Conservation (phyloP, 2,329 filamentous ascomycete genomes). For the Beauveria sp. region DNA sequence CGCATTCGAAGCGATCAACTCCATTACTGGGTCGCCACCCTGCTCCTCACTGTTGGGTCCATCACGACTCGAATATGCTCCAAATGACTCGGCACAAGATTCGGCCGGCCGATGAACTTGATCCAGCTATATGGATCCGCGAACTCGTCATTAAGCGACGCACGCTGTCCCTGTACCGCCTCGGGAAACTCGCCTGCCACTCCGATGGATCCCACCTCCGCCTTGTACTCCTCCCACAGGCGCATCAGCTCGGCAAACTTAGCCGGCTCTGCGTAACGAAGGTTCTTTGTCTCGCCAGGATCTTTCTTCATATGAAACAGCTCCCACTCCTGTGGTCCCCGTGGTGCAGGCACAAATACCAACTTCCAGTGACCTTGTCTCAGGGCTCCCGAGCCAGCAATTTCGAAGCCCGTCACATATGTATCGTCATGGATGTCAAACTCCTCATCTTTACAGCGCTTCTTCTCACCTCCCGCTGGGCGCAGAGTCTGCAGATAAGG, state of each 20-base stretch:
- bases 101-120: slow-evolving; percentile 7
- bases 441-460: not conserved
- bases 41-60: not conserved
- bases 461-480: not conserved
- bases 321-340: slow-evolving; percentile 21
- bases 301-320: slow-evolving; percentile 23
- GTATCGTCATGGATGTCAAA: slow-evolving; percentile 24
- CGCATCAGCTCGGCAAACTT: slow-evolving; percentile 22
- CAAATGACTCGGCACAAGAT: not conserved
- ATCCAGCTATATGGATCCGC: slow-evolving; percentile 11
- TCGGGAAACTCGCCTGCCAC: slow-evolving; percentile 11
- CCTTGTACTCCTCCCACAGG: slow-evolving; percentile 27
- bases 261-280: slow-evolving; percentile 16
- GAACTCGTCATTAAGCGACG: slow-evolving; percentile 6
- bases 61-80: slow-evolving; percentile 4
- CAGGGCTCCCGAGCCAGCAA: slow-evolving; percentile 25
- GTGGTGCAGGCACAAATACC: slow-evolving; percentile 20
- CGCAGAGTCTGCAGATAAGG: not conserved
- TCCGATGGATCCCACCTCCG: slow-evolving; percentile 7
- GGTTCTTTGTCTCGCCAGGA: slow-evolving; percentile 22
- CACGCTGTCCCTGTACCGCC: slow-evolving; percentile 8
- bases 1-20: not conserved
- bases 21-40: not conserved
- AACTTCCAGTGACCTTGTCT: slow-evolving; percentile 28
- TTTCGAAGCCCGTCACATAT: slow-evolving; percentile 25